These are phyloP conservation scores for Cytospora chrysosperma DNA, from an alignment of 2,329 filamentous ascomycete species.

Conservation along the genomic window DNA sequence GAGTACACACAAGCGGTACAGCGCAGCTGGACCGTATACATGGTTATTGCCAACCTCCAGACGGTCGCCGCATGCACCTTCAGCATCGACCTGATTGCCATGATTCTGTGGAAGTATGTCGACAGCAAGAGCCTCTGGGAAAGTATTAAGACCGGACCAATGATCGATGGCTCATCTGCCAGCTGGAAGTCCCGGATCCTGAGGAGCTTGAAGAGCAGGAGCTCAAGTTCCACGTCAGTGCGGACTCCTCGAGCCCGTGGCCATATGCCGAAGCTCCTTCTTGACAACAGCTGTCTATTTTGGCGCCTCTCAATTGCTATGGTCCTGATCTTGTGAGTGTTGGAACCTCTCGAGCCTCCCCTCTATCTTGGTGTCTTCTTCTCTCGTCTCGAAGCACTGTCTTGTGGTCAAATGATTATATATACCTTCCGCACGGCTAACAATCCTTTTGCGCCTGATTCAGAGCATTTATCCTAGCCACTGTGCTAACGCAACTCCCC, in stretches of 20 bases:
- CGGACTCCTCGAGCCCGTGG: not conserved
- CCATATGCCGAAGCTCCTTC: not conserved
- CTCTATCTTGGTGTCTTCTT: not conserved
- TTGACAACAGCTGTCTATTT: not conserved
- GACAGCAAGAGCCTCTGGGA: not conserved
- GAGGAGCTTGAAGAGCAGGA: not conserved
- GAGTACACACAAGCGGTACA: conserved; percentile 5
- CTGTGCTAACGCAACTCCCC: conserved; percentile 27
- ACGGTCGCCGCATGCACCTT: conserved; percentile 5
- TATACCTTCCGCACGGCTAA: not conserved
- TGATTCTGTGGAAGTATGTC: conserved; percentile 14
- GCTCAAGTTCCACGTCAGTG: not conserved
- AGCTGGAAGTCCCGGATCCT: not conserved
- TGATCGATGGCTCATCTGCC: not conserved
- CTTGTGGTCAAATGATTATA: not conserved
- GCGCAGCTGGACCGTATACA: conserved; percentile 6
- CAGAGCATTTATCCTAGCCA: conserved; percentile 22
- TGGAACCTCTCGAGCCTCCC: not conserved
- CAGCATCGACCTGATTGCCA: conserved; percentile 7
- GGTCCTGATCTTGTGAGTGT: not conserved
- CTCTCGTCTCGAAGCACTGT: not conserved
- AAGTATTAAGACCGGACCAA: not conserved
- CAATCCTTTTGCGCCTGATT: not conserved
- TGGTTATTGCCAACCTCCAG: conserved; percentile 5
- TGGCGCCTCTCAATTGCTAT: not conserved